Percentiles rank a stretch among this genome's conserved stretches.
phyloP scores from a whole-genome alignment of 108 stramenopile species.

The Phaeodactylum tricornutum region DNA sequence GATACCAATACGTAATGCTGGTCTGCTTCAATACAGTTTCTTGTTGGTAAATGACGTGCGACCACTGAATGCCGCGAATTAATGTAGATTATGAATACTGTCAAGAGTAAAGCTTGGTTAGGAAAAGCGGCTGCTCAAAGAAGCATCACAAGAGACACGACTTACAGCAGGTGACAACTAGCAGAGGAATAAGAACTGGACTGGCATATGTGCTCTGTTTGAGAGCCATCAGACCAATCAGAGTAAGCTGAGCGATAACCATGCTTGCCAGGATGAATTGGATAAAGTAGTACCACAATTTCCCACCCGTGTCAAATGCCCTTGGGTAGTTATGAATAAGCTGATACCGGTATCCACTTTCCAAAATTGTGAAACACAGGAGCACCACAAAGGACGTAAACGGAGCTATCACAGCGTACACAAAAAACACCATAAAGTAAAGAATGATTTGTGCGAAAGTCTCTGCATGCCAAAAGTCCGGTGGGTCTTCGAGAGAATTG shows the following conservation, averaged over 20 bases:
- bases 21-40: no score
- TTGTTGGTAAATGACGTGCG: no score
- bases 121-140: no score
- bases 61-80: no score
- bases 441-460: conserved; percentile 16
- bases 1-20: no score
- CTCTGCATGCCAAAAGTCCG: conserved; percentile 25
- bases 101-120: no score
- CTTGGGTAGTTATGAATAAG: conserved; percentile 33
- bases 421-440: conserved; percentile 41
- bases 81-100: no score
- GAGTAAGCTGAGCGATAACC: conserved; percentile 40
- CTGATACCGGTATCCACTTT: conserved; percentile 27
- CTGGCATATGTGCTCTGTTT: conserved; percentile 24
- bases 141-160: no score
- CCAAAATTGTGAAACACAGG: conserved; percentile 16
- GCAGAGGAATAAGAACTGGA: no score
- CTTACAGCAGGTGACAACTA: no score
- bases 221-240: conserved; percentile 35
- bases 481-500: conserved; percentile 27
- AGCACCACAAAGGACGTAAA: conserved; percentile 31
- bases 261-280: conserved; percentile 31
- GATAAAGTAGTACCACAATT: conserved; percentile 39
- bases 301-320: conserved; percentile 35
- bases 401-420: conserved; percentile 38